Percentiles rank a stretch among this genome's conserved stretches.
Evolutionary conservation across 2,329 filamentous ascomycete species (phyloP).

Genomic region (Tolypocladium ovalisporum): DNA sequence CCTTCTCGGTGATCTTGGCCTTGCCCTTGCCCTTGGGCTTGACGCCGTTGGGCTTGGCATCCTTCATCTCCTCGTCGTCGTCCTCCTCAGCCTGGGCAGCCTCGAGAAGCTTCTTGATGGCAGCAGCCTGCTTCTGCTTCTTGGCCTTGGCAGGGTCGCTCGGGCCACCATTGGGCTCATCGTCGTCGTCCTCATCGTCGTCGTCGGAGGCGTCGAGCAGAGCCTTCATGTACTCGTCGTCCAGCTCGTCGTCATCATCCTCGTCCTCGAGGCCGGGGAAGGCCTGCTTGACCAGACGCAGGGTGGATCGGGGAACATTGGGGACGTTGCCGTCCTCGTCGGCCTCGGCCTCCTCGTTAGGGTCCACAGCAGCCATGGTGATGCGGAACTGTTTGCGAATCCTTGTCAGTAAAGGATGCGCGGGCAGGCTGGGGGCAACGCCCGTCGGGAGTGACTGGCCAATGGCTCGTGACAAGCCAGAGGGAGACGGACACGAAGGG

Average conservation of each 20-base stretch:
- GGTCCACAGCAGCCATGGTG: slow-evolving; percentile 97
- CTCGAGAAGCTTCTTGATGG: slow-evolving; percentile 66
- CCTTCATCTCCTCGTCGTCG: slow-evolving; percentile 60
- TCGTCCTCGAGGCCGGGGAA: slow-evolving; percentile 38
- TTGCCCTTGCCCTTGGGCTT: slow-evolving; percentile 59
- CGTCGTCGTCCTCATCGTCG: slow-evolving; percentile 42
- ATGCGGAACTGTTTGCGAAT: slow-evolving; percentile 67
- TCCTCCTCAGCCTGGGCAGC: slow-evolving; percentile 43
- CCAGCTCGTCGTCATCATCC: slow-evolving; percentile 52
- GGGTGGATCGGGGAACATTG: slow-evolving; percentile 63
- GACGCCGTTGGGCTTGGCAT: slow-evolving; percentile 48
- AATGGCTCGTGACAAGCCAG: neutral
- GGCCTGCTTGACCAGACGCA: slow-evolving; percentile 78
- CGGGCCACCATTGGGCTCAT: slow-evolving; percentile 77
- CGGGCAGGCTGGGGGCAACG: neutral
- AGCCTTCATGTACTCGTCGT: slow-evolving; percentile 52
- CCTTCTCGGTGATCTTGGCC: slow-evolving; percentile 51
- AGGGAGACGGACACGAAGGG: neutral
- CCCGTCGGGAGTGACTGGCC: neutral
- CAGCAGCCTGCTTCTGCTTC: slow-evolving; percentile 71
- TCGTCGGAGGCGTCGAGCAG: slow-evolving; percentile 39
- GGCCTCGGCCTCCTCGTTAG: slow-evolving; percentile 61
- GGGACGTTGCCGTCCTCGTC: slow-evolving; percentile 52
- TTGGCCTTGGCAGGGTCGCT: slow-evolving; percentile 86
- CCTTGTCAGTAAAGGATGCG: slow-evolving; percentile 14